A percentile compares a stretch with the other conserved stretches of the same genome.
phyloP scores from a whole-genome alignment of 371 early-diverging fungal genomes.

The Mucor plumbeus region DNA sequence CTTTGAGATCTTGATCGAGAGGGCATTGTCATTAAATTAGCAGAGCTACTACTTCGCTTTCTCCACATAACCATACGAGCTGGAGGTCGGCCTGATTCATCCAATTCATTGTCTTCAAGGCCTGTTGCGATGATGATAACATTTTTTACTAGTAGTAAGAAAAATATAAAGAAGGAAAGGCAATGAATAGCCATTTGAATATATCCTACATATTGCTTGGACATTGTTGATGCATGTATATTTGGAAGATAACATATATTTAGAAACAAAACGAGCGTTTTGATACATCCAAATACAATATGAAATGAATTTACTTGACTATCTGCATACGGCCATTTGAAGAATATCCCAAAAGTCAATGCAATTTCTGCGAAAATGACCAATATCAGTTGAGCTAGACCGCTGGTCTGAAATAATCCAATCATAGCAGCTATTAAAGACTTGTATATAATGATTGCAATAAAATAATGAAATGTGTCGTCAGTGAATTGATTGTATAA shows the following conservation, averaged over 20 bases:
- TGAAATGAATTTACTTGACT: slow-evolving; percentile 37
- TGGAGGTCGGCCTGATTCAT: slow-evolving; percentile 22
- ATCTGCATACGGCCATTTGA: slow-evolving; percentile 40
- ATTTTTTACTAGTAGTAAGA: slow-evolving; percentile 29
- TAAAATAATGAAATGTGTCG: slow-evolving; percentile 52
- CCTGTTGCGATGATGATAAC: slow-evolving; percentile 22
- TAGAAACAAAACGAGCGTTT: slow-evolving; percentile 30
- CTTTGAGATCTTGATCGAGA: slow-evolving; percentile 10
- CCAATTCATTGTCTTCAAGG: slow-evolving; percentile 26
- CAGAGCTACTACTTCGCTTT: slow-evolving; percentile 13
- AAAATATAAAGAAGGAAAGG: slow-evolving; percentile 33
- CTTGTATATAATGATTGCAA: slow-evolving; percentile 43
- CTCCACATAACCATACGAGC: slow-evolving; percentile 30
- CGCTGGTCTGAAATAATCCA: slow-evolving; percentile 43
- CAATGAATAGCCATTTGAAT: slow-evolving; percentile 44
- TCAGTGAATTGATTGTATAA: slow-evolving; percentile 60
- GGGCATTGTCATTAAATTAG: slow-evolving; percentile 5
- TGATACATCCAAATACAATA: slow-evolving; percentile 28
- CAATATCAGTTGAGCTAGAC: slow-evolving; percentile 43
- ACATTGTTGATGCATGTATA: slow-evolving; percentile 11
- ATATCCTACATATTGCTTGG: slow-evolving; percentile 45
- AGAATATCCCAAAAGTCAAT: slow-evolving; percentile 17
- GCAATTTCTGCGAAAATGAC: slow-evolving; percentile 35
- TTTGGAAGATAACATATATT: slow-evolving; percentile 37
- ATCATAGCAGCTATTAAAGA: slow-evolving; percentile 44